Evolutionary conservation across 2,329 filamentous ascomycete species (phyloP), one percentile per base, ranked within the genome.

Genomic region (Biscogniauxia marginata): DNA sequence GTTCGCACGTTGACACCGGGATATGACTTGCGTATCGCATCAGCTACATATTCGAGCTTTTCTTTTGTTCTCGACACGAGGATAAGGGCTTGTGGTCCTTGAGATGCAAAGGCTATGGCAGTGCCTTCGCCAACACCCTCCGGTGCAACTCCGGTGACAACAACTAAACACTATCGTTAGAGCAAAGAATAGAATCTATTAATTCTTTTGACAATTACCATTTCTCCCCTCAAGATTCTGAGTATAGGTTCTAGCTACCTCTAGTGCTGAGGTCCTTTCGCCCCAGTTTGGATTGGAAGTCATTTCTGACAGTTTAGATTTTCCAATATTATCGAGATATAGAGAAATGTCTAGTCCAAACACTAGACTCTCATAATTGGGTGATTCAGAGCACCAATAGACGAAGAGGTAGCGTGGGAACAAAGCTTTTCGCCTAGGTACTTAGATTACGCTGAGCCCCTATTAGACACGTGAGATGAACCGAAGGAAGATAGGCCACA

Each of bases 61-160:
- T 69, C 54, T 30, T 63, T 65, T 8, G 75, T 79, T 16, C 79
- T 75, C 2, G 79, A 80, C 1, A 71, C 77, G 11, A 79, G 71
- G 39, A 78, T 73, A 18, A 82, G 71, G 18, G 69, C 66, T 0
- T 64, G 65, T 0, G 79, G 77, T 3, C 63, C 63, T 50, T 80
- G 77, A 0, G 77, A 74, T 3, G 78, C 78, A 44, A 81, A 73
- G 18, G 75, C 74, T 9, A 73, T 53, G 3, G 72, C 75, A 0
- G 76, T 77, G 1, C 73, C 66, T 34, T 71, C 70, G 9, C 77
- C 77, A 9, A 79, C 74, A 34, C 77, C 72, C 7, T 69, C 67
- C 2, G 75, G 76, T 8, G 74, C 72, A 55, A 78, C 67, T 4
- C 77, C 77, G 0, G 77, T 79, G 49, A 77, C 65, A 39, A 76